Percentiles rank a stretch among this genome's conserved stretches.
Conservation (phyloP, 495 filamentous ascomycete genomes). For the Tirmania nivea region DNA sequence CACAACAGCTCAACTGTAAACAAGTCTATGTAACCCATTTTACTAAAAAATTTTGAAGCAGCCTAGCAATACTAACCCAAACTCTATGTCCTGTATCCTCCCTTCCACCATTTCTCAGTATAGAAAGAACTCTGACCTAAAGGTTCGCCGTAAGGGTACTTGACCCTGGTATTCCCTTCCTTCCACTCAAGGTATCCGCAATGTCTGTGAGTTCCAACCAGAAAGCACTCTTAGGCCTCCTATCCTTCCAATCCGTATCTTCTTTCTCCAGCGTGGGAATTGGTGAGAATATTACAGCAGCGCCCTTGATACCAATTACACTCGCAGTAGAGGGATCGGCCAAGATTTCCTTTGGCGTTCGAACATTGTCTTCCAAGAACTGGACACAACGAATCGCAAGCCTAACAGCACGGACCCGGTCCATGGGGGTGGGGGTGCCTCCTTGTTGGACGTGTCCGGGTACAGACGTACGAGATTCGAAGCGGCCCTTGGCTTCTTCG, state of each 20-base stretch:
- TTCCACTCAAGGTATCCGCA: slow-evolving; percentile 63
- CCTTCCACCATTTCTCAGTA: too few relatives aligned
- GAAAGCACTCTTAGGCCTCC: slow-evolving; percentile 64
- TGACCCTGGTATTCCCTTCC: neutral
- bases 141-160: too few relatives aligned
- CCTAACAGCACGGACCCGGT: slow-evolving; percentile 75
- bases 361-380: slow-evolving; percentile 54
- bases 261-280: slow-evolving; percentile 54
- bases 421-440: slow-evolving; percentile 83
- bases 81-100: too few relatives aligned
- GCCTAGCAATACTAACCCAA: too few relatives aligned
- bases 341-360: slow-evolving; percentile 42
- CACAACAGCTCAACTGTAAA: too few relatives aligned
- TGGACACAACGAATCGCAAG: slow-evolving; percentile 81
- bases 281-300: slow-evolving; percentile 63
- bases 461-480: slow-evolving; percentile 81
- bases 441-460: slow-evolving; percentile 96
- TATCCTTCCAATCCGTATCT: slow-evolving; percentile 82
- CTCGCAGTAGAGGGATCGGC: slow-evolving; percentile 45
- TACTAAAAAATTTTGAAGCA: too few relatives aligned
- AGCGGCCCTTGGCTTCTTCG: slow-evolving; percentile 75
- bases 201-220: slow-evolving; percentile 65
- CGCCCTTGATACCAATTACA: slow-evolving; percentile 84
- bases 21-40: too few relatives aligned
- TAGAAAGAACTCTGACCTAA: too few relatives aligned